A percentile compares a stretch with the other conserved stretches of the same genome.
phyloP scores from a whole-genome alignment of 495 filamentous ascomycete species.

The Annulohypoxylon stygium region DNA sequence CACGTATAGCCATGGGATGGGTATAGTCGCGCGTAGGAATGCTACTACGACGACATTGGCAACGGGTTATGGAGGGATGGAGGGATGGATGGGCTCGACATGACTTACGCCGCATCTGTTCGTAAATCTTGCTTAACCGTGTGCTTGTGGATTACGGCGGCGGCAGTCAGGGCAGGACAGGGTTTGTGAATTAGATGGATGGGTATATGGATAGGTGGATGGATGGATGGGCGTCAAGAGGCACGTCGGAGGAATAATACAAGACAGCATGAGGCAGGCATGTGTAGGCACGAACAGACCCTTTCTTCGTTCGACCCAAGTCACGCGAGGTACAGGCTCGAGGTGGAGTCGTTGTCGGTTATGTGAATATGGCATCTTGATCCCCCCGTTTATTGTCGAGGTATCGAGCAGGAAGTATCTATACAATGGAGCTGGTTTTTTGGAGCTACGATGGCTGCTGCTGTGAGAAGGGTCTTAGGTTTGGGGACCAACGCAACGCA shows the following conservation, averaged over 20 bases:
- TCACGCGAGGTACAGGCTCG: neutral
- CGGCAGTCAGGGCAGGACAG: too few species aligned
- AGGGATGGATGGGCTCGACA: neutral
- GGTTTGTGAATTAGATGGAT: too few species aligned
- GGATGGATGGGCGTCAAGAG: too few species aligned
- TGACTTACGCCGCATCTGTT: conserved; percentile 2
- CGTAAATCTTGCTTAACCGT: conserved; percentile 1
- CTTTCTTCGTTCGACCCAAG: neutral
- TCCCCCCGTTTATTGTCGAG: neutral
- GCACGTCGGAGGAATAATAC: neutral
- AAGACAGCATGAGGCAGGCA: neutral
- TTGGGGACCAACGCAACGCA: neutral
- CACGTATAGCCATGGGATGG: conserved; percentile 3
- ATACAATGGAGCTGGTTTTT: neutral
- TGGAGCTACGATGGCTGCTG: neutral
- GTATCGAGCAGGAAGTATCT: neutral
- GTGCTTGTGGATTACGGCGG: too few species aligned
- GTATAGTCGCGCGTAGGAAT: neutral
- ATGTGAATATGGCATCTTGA: neutral
- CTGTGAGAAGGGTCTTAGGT: neutral
- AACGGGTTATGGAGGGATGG: neutral
- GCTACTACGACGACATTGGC: neutral
- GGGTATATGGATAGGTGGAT: too few species aligned
- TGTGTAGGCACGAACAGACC: neutral
- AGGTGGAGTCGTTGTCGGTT: neutral